Conservation (phyloP, 768 basidiomycete species). For the Vararia minispora region DNA sequence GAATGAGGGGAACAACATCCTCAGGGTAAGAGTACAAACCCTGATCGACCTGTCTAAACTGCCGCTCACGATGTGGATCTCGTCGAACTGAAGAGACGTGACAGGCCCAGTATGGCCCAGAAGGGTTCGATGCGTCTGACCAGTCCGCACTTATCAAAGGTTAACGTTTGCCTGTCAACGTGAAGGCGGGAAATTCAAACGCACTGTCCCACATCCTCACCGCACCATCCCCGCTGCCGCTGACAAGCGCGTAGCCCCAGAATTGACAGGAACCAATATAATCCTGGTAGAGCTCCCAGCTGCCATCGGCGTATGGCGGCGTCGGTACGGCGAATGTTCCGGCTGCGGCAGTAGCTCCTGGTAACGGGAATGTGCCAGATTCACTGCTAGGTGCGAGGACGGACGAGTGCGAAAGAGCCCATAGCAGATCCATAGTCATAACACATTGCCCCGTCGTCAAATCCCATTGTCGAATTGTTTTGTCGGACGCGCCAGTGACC, state of each 20-base stretch:
- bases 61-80: conserved; percentile 85
- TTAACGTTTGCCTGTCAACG: conserved; percentile 2
- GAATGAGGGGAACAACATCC: too few relatives aligned
- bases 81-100: conserved; percentile 94
- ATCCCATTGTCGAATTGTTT: conserved; percentile 98
- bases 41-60: conserved; percentile 89
- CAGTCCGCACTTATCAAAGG: conserved; percentile 77
- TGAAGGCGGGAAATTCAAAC: conserved; percentile 24
- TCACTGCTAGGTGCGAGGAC: conserved; percentile 28
- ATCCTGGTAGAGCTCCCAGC: conserved; percentile 92
- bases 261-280: conserved; percentile 97
- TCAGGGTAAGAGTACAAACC: conserved; percentile 31
- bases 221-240: conserved; percentile 93
- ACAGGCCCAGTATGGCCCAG: conserved; percentile 89
- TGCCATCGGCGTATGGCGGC: conserved; percentile 82
- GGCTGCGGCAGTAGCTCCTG: conserved; percentile 41
- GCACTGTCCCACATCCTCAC: conserved; percentile 99
- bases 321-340: conserved; percentile 73
- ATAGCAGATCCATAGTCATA: conserved; percentile 98
- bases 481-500: conserved; percentile 98
- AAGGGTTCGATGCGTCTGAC: conserved; percentile 89
- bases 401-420: conserved; percentile 93
- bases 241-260: conserved; percentile 96
- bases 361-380: conserved; percentile 35
- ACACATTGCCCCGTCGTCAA: conserved; percentile 95